A percentile compares a stretch with the other conserved stretches of the same genome.
Evolutionary conservation across 2,329 filamentous ascomycete genomes (phyloP).

Genomic region (Beauveria sp.): DNA sequence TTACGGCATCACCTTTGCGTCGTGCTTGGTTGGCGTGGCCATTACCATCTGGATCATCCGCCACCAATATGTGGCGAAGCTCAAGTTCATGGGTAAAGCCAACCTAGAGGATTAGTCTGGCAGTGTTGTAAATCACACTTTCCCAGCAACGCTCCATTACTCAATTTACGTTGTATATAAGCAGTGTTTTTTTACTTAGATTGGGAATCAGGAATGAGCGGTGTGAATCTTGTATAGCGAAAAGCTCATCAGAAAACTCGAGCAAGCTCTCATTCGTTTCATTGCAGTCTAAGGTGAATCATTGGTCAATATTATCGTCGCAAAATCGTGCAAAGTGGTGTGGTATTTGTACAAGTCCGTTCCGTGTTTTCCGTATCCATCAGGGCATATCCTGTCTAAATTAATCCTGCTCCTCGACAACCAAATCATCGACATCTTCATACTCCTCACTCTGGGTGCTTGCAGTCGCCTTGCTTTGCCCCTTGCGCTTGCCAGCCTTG

Average conservation of each 20-base stretch:
- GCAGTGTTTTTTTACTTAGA: background rate
- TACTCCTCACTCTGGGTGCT: slow-evolving; percentile 28
- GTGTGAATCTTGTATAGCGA: background rate
- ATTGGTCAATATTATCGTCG: background rate
- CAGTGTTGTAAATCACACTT: background rate
- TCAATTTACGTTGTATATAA: slow-evolving; percentile 3
- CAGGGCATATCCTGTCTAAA: slow-evolving; percentile 1
- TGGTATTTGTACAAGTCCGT: slow-evolving; percentile 6
- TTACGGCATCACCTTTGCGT: slow-evolving; percentile 69
- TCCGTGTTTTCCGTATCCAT: background rate
- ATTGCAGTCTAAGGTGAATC: background rate
- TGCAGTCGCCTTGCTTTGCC: slow-evolving; percentile 13
- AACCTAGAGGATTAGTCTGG: slow-evolving; percentile 28
- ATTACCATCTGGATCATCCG: slow-evolving; percentile 66
- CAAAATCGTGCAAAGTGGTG: slow-evolving; percentile 2
- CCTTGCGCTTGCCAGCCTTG: slow-evolving; percentile 7
- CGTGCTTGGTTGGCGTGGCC: slow-evolving; percentile 60
- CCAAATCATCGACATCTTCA: slow-evolving; percentile 33
- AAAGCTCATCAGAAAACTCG: background rate
- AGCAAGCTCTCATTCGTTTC: background rate
- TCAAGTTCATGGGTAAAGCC: slow-evolving; percentile 30
- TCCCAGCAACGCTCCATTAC: background rate
- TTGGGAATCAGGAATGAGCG: background rate
- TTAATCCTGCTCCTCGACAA: slow-evolving; percentile 25
- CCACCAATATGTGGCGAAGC: slow-evolving; percentile 39